Conservation (phyloP, 2,329 filamentous ascomycete species). For the Venturia nashicola region DNA sequence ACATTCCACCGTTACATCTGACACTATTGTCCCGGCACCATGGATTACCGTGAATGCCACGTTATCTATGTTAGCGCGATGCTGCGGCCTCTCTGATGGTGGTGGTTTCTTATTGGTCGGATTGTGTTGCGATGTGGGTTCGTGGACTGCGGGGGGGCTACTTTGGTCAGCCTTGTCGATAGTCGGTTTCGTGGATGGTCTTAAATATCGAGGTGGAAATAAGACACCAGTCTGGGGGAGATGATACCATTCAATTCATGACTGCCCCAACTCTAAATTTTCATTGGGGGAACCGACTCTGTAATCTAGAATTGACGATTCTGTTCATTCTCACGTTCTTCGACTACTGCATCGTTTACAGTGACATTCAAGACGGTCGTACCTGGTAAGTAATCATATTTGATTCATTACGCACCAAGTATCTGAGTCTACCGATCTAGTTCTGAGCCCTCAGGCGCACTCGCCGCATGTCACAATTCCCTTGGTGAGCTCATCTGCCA, state of each 20-base stretch:
- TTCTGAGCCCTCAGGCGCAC: not conserved
- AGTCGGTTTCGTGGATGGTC: not conserved
- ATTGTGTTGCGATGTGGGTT: not conserved
- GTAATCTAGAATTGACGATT: not conserved
- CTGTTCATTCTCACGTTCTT: no score
- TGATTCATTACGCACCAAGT: not conserved
- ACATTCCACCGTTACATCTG: not conserved
- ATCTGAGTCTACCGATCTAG: no score
- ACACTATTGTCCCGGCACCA: not conserved
- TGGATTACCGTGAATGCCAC: slow-evolving; percentile 3
- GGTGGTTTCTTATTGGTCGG: not conserved
- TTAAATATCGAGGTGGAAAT: not conserved
- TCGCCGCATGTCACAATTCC: not conserved
- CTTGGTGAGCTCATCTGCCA: not conserved
- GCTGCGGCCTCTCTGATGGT: not conserved
- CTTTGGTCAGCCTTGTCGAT: not conserved
- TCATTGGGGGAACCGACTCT: not conserved
- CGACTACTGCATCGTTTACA: no score
- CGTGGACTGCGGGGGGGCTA: not conserved
- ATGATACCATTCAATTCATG: not conserved
- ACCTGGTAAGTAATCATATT: not conserved
- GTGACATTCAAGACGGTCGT: no score
- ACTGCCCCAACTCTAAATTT: not conserved
- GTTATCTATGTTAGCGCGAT: not conserved
- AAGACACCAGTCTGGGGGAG: not conserved